phyloP scores from a whole-genome alignment of 768 basidiomycete species.

The Russula compacta region DNA sequence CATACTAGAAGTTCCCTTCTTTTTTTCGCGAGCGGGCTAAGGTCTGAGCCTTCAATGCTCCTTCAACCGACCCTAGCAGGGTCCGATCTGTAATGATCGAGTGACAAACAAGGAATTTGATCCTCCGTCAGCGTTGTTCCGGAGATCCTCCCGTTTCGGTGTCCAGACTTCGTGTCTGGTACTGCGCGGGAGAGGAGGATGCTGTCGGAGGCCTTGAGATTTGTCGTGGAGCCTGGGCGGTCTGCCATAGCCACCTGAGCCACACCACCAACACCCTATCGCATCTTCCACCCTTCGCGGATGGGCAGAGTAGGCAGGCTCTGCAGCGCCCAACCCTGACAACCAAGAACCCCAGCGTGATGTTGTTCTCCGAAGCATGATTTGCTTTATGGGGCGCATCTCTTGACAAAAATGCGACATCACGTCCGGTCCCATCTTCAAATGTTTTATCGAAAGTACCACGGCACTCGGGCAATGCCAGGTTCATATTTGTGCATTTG shows the following conservation, averaged over 20 bases:
- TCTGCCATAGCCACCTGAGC: not conserved
- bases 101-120: conserved; percentile 59
- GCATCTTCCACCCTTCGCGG: conserved; percentile 12
- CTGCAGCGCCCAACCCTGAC: conserved; percentile 3
- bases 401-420: no score
- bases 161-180: conserved; percentile 24
- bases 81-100: conserved; percentile 47
- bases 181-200: conserved; percentile 11
- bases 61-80: conserved; percentile 55
- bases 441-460: not conserved
- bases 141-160: conserved; percentile 38
- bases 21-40: conserved; percentile 64
- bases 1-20: conserved; percentile 31
- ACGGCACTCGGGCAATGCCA: not conserved
- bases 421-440: not conserved
- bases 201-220: conserved; percentile 15
- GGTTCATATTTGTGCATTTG: not conserved
- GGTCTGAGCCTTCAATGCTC: conserved; percentile 69
- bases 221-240: conserved; percentile 16
- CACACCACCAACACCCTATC: conserved; percentile 11
- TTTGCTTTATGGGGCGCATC: not conserved
- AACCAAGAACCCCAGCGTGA: not conserved
- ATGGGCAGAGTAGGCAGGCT: conserved; percentile 9
- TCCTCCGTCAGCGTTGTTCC: conserved; percentile 26
- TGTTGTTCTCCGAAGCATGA: not conserved